phyloP scores from a whole-genome alignment of 805 yeast species.

The Yarrowia yakushimensis region DNA sequence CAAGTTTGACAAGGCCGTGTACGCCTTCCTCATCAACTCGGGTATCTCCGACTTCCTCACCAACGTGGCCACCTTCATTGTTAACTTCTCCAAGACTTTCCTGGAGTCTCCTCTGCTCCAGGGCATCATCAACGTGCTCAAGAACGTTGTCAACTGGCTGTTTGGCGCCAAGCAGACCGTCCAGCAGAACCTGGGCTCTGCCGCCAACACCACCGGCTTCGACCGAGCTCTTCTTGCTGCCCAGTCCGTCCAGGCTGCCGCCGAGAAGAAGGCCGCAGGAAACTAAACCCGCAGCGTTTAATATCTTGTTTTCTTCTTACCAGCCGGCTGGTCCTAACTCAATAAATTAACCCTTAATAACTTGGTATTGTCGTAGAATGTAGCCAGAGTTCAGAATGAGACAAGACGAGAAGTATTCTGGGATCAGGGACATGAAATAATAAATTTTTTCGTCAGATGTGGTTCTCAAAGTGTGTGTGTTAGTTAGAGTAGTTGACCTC shows the following conservation, averaged over 20 bases:
- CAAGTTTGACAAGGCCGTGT: slow-evolving; percentile 23
- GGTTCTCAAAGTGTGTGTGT: too few relatives aligned
- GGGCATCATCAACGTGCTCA: slow-evolving; percentile 7
- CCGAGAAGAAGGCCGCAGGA: slow-evolving; percentile 8
- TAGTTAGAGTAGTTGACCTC: too few relatives aligned
- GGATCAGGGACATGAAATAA: too few relatives aligned
- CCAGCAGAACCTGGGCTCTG: neutral
- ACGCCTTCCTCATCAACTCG: slow-evolving; percentile 19
- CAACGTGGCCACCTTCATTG: neutral
- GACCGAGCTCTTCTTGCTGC: slow-evolving; percentile 14
- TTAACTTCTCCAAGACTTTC: slow-evolving; percentile 11
- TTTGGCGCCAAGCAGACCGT: slow-evolving; percentile 2
- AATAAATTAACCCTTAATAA: neutral
- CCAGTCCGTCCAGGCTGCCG: slow-evolving; percentile 11
- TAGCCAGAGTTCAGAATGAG: too few relatives aligned
- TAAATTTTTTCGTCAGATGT: too few relatives aligned
- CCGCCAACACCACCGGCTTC: slow-evolving; percentile 4
- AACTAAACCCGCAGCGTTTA: slow-evolving; percentile 11
- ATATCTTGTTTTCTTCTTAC: neutral
- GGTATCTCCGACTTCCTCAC: slow-evolving; percentile 17
- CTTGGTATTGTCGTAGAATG: too few relatives aligned
- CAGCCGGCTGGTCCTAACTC: neutral
- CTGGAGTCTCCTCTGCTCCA: slow-evolving; percentile 12
- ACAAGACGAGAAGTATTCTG: too few relatives aligned
- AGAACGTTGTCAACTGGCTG: neutral